A percentile compares a stretch with the other conserved stretches of the same genome.
These are phyloP conservation scores for Arthroderma sp. DNA, from an alignment of 2,329 filamentous ascomycete genomes.

Conservation along the genomic window DNA sequence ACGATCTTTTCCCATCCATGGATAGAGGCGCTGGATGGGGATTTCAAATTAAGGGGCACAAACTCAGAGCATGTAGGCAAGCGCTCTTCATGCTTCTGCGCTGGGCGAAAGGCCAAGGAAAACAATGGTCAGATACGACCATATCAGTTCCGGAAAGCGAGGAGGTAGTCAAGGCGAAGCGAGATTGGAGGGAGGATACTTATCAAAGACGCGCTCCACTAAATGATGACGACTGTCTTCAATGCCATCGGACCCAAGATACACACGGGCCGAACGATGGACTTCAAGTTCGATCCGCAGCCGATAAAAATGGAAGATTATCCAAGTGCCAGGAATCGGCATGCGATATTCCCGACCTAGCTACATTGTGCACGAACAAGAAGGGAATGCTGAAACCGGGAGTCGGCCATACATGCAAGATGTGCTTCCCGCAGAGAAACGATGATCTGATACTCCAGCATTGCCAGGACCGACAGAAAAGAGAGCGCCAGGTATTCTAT, in stretches of 20 bases:
- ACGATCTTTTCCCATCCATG: not conserved
- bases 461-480: not conserved
- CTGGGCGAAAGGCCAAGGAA: not conserved
- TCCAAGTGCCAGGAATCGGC: not conserved
- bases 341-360: not conserved
- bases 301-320: not conserved
- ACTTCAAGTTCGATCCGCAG: not conserved
- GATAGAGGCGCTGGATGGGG: not conserved
- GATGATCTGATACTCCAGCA: not conserved
- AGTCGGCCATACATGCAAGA: not conserved
- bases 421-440: constrained; percentile 1
- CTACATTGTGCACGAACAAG: not conserved
- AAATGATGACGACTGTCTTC: not conserved
- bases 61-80: constrained; percentile 1
- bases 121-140: not conserved
- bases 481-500: constrained; percentile 1
- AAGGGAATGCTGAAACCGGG: not conserved
- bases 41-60: not conserved
- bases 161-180: not conserved
- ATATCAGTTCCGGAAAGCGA: not conserved
- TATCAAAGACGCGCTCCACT: not conserved
- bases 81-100: not conserved
- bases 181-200: not conserved
- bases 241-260: not conserved
- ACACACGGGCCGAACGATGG: no score